Conservation (phyloP, 352 stramenopile genomes). For the Phytophthora agathidicida region DNA sequence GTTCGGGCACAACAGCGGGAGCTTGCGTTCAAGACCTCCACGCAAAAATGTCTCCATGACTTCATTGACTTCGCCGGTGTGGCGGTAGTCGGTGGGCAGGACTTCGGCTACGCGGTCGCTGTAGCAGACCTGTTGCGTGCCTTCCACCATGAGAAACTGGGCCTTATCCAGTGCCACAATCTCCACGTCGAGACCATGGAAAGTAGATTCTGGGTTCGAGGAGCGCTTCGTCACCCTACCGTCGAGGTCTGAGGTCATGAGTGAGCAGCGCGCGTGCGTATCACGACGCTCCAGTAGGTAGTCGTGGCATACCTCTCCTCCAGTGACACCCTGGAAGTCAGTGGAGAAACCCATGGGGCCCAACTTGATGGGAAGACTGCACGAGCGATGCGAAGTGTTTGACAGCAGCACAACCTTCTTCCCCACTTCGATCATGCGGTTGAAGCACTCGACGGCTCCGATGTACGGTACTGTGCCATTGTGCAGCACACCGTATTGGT, state of each 20-base stretch:
- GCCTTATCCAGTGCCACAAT: slow-evolving; percentile 47
- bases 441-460: slow-evolving; percentile 70
- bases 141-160: slow-evolving; percentile 63
- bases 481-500: slow-evolving; percentile 94
- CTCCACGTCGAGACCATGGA: slow-evolving; percentile 53
- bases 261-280: slow-evolving; percentile 38
- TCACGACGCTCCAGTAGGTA: slow-evolving; percentile 37
- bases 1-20: slow-evolving; percentile 89
- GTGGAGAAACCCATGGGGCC: slow-evolving; percentile 71
- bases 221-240: slow-evolving; percentile 36
- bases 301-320: slow-evolving; percentile 56
- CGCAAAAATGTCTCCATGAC: slow-evolving; percentile 54
- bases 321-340: slow-evolving; percentile 61
- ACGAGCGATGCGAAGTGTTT: slow-evolving; percentile 85
- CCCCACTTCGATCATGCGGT: slow-evolving; percentile 45
- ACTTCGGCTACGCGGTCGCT: slow-evolving; percentile 36
- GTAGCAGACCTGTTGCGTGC: slow-evolving; percentile 62
- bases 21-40: slow-evolving; percentile 46
- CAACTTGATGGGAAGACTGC: slow-evolving; percentile 54
- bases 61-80: slow-evolving; percentile 46
- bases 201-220: slow-evolving; percentile 50
- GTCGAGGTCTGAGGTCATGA: slow-evolving; percentile 48
- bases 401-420: slow-evolving; percentile 90
- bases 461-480: slow-evolving; percentile 80
- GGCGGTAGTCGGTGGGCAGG: slow-evolving; percentile 50